Conservation (phyloP, 140 eudicot species). For the Senecio squalidus region DNA sequence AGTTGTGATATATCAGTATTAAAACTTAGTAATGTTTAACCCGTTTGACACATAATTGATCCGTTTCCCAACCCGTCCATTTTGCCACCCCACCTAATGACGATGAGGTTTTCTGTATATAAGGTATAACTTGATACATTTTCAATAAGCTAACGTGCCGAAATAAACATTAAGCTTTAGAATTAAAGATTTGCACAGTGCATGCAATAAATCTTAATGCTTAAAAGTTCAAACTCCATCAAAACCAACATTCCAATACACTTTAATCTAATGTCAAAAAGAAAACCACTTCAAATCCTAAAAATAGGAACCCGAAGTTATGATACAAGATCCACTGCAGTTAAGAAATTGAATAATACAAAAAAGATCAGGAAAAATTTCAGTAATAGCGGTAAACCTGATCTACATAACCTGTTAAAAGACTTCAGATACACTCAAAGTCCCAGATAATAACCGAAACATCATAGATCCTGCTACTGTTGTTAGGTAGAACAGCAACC, state of each 20-base stretch:
- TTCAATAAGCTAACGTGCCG: no score
- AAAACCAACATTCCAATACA: background rate
- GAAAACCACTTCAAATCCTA: background rate
- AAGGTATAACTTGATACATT: no score
- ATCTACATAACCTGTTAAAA: constrained; percentile 17
- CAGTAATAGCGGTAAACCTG: constrained; percentile 8
- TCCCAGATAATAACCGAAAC: constrained; percentile 7
- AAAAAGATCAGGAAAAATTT: constrained; percentile 11
- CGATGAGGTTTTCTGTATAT: no score
- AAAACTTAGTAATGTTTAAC: no score
- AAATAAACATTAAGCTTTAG: no score
- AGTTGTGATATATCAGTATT: no score
- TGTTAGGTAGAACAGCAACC: constrained; percentile 42
- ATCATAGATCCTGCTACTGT: constrained; percentile 6
- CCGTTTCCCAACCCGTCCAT: no score
- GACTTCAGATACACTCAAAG: background rate
- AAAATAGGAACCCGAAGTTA: constrained; percentile 13
- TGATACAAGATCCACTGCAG: constrained; percentile 18
- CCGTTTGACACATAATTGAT: no score
- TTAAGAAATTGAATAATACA: constrained; percentile 14
- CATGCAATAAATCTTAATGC: no score
- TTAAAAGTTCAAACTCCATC: background rate
- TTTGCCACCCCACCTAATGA: no score
- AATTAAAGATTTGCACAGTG: no score
- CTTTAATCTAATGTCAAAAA: background rate